These are phyloP conservation scores for Panicum miliaceum DNA, from an alignment of 176 grass and related monocot genomes.

Conservation along the genomic window DNA sequence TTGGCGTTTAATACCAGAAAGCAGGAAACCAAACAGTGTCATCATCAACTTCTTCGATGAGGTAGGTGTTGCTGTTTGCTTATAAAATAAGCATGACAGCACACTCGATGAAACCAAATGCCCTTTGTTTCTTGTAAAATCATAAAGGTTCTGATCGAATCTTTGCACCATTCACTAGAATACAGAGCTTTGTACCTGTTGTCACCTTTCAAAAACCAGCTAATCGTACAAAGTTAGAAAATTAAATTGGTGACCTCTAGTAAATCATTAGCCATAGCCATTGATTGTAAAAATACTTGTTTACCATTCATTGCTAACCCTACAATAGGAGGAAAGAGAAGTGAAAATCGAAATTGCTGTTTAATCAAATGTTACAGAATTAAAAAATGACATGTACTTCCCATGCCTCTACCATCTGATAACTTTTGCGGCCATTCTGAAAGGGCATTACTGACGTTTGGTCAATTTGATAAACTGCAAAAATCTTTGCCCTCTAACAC, in stretches of 20 bases:
- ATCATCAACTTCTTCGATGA: conserved; percentile 99
- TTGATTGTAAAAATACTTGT: background rate
- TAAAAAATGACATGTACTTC: background rate
- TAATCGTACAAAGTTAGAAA: background rate
- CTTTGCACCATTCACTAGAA: background rate
- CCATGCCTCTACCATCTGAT: background rate
- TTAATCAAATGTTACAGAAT: background rate
- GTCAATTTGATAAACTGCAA: background rate
- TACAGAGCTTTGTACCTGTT: background rate
- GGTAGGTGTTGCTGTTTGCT: conserved; percentile 51
- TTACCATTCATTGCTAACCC: background rate
- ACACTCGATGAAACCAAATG: conserved; percentile 32
- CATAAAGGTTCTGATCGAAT: conserved; percentile 5
- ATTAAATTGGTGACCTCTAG: background rate
- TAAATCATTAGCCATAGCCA: background rate
- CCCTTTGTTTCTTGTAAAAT: conserved; percentile 28
- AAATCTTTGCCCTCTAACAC: background rate
- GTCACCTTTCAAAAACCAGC: background rate
- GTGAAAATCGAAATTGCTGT: too few species aligned
- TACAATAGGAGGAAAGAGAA: background rate
- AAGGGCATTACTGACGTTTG: too few species aligned
- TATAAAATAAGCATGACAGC: conserved; percentile 39
- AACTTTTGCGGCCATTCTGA: background rate
- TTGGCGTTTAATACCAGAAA: conserved; percentile 98
- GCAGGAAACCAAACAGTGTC: conserved; percentile 91